A percentile compares a stretch with the other conserved stretches of the same genome.
Evolutionary conservation across 306 rosid genomes (phyloP).

Genomic region (Crataegus laevigata): DNA sequence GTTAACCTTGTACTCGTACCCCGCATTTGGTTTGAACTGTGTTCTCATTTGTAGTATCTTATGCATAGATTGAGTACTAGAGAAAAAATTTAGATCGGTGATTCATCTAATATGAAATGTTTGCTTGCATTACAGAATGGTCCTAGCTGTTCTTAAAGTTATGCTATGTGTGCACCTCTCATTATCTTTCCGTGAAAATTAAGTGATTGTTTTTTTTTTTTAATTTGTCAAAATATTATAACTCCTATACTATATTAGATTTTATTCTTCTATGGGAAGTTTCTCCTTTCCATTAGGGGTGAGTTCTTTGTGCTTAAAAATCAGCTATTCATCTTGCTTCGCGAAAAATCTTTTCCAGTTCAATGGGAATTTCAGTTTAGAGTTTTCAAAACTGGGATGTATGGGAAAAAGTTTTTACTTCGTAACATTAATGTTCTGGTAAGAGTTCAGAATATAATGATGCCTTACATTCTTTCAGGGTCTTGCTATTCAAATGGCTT

Average conservation of each 20-base stretch:
- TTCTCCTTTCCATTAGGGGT: not conserved
- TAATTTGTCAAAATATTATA: not conserved
- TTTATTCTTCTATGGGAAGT: not conserved
- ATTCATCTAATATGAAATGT: not conserved
- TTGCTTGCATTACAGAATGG: not conserved
- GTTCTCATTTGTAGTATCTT: not conserved
- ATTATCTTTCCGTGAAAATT: not conserved
- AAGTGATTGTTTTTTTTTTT: not conserved
- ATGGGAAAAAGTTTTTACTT: not conserved
- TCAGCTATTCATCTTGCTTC: not conserved
- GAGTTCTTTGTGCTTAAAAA: not conserved
- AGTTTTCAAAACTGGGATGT: not conserved
- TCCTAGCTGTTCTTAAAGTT: not conserved
- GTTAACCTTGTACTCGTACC: too few relatives aligned
- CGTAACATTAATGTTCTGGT: not conserved
- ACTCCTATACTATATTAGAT: not conserved
- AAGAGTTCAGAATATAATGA: not conserved
- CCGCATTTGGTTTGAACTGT: not conserved
- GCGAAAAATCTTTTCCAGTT: not conserved
- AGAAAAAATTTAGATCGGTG: not conserved
- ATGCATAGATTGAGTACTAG: not conserved
- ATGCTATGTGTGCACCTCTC: too few relatives aligned
- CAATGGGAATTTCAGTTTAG: not conserved
- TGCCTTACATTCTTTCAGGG: conserved; percentile 36
- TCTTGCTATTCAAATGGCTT: conserved; percentile 69